Conservation (phyloP, 768 basidiomycete genomes). For the Clitopilus hobsonii region DNA sequence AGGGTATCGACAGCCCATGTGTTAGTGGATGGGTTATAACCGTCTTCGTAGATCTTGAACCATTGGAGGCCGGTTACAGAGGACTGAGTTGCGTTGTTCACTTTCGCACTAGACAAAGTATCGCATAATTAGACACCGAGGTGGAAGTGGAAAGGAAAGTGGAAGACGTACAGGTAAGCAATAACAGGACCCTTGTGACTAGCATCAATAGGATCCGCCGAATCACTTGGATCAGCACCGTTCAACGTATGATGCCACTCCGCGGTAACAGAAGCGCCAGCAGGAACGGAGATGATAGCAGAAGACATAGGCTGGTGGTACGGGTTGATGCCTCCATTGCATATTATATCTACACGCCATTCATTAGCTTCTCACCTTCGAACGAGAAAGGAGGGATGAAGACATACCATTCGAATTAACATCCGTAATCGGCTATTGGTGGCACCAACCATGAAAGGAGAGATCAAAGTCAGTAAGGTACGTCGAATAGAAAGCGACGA, state of each 20-base stretch:
- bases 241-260: conserved; percentile 48
- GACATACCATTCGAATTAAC: conserved; percentile 42
- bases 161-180: conserved; percentile 39
- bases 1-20: conserved; percentile 44
- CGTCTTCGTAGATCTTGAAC: conserved; percentile 53
- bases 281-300: conserved; percentile 42
- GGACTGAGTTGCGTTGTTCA: conserved; percentile 38
- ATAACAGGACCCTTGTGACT: conserved; percentile 51
- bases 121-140: neutral
- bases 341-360: conserved; percentile 31
- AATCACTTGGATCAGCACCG: conserved; percentile 35
- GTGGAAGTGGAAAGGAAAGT: neutral
- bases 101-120: conserved; percentile 34
- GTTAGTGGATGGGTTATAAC: conserved; percentile 22
- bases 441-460: neutral
- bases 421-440: conserved; percentile 55
- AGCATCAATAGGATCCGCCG: conserved; percentile 44
- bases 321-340: conserved; percentile 58
- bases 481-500: no score
- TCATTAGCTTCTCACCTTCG: neutral
- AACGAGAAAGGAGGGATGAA: no score
- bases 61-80: conserved; percentile 44
- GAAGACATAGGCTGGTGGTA: conserved; percentile 43
- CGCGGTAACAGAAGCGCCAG: conserved; percentile 47
- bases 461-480: no score